Evolutionary conservation across 2,329 filamentous ascomycete genomes (phyloP), one percentile per base, ranked within the genome.

Genomic region (Pseudogymnoascus sp.): DNA sequence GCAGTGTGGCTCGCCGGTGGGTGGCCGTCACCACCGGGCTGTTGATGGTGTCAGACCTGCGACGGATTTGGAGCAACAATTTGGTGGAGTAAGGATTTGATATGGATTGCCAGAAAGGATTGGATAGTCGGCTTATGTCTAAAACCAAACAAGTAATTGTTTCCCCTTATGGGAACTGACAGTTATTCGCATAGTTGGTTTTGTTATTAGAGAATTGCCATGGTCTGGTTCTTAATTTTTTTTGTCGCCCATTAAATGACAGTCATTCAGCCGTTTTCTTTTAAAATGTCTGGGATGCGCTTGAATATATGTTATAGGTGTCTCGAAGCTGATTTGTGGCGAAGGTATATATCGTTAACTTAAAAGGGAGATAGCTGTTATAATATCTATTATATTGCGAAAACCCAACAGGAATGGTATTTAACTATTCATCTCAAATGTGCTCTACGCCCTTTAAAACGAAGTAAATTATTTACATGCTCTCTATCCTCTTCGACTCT

Each of bases 1-100:
- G 0, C 81, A 89, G 66, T 91, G 87, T 66, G 80, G 78, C 1
- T 77, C 78, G 1, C 65, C 72, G 0, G 79, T 90, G 31, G 86
- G 86, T 1, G 86, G 87, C 0, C 70, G 68, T 53, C 8, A 79
- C 40, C 84, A 88, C 70, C 62, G 7, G 7, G 65, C 79, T n/a
- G 79, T 76, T 0, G 74, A 70, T 13, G 86, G 86, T 1, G 83
- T 86, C 1, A 75, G 70, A 11, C 75, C 69, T 47, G 84, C 83
- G 0, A 65, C 37, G 0, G 76, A 81, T 13, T 79, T 86, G 67
- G 83, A 86, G 65, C 42, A 64, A 40, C 61, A 68, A 63, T 69
- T 68, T 47, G 66, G 64, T 29, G 60, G 64, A 64, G n/a, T 68
- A 61, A 62, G 67, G 62, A 65, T 67, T 67, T 67, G 62, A 68